A percentile compares a stretch with the other conserved stretches of the same genome.
Conservation (phyloP, 768 basidiomycete genomes). For the Flagelloscypha sp. region DNA sequence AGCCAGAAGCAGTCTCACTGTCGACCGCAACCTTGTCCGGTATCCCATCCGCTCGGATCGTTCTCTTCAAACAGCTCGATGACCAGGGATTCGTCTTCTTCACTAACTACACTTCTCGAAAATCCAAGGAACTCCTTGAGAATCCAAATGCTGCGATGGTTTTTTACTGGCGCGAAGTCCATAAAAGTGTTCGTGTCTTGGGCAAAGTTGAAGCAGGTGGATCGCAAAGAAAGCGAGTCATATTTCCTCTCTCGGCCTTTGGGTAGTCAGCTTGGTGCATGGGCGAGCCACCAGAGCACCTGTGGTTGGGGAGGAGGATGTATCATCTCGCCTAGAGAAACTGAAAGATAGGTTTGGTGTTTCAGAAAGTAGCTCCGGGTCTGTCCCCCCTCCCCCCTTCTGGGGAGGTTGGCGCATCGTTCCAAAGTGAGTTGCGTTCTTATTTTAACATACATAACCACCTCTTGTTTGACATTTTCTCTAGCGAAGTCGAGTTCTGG, state of each 20-base stretch:
- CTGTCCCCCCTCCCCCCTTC: conserved; percentile 76
- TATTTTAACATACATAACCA: conserved; percentile 2
- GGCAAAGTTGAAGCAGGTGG: conserved; percentile 80
- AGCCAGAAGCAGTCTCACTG: conserved; percentile 87
- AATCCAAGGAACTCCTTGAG: conserved; percentile 68
- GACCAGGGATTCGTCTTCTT: conserved; percentile 87
- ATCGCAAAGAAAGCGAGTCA: conserved; percentile 60
- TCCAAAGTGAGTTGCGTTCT: conserved; percentile 55
- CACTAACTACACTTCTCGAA: conserved; percentile 94
- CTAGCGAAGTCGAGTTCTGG: conserved; percentile 96
- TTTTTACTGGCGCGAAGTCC: conserved; percentile 88
- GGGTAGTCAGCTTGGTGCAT: conserved; percentile 83
- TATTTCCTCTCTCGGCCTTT: conserved; percentile 81
- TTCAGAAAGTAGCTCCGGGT: conserved; percentile 33
- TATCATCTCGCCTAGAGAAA: conserved; percentile 52
- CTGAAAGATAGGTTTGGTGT: conserved; percentile 51
- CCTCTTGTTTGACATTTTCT: conserved; percentile 8
- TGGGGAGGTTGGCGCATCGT: conserved; percentile 97
- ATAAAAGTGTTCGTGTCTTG: conserved; percentile 73
- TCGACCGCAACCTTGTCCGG: conserved; percentile 62
- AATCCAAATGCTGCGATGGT: conserved; percentile 79
- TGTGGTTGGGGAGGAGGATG: conserved; percentile 64
- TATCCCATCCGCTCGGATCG: conserved; percentile 81
- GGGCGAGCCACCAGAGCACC: conserved; percentile 89
- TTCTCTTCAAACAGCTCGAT: conserved; percentile 90